Evolutionary conservation across 2,329 filamentous ascomycete genomes (phyloP).

Genomic region (Cytospora piceicola): DNA sequence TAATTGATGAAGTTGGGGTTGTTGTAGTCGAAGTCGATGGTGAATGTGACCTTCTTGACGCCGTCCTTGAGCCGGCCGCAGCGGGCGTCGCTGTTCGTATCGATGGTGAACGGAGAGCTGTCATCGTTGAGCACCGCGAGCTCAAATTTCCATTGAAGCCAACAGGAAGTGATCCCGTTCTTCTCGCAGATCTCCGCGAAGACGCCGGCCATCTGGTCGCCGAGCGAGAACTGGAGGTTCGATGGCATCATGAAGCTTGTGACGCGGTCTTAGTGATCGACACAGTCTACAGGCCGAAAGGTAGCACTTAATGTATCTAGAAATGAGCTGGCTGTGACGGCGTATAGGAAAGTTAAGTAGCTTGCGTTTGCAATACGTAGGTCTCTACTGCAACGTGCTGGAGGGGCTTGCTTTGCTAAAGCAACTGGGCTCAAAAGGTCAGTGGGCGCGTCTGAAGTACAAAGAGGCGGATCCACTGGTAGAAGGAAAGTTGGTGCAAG

Average conservation of each 20-base stretch:
- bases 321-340: neutral
- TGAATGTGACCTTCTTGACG: constrained; percentile 18
- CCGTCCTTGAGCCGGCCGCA: neutral
- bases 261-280: neutral
- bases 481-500: too few relatives aligned
- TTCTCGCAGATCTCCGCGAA: constrained; percentile 7
- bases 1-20: constrained; percentile 22
- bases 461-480: too few relatives aligned
- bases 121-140: constrained; percentile 4
- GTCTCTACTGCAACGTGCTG: neutral
- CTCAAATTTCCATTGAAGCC: constrained; percentile 25
- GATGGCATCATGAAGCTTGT: constrained; percentile 5
- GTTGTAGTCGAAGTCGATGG: constrained; percentile 9
- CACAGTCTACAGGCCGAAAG: too few relatives aligned
- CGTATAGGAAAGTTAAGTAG: neutral
- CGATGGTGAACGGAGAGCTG: constrained; percentile 1
- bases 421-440: neutral
- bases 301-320: neutral
- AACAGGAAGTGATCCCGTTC: constrained; percentile 20
- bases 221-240: constrained; percentile 7
- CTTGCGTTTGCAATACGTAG: neutral
- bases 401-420: too few relatives aligned
- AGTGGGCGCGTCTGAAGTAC: neutral
- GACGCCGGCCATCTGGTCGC: constrained; percentile 10
- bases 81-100: constrained; percentile 6